These are phyloP conservation scores for Xylariaceae sp. DNA, from an alignment of 2,329 filamentous ascomycete genomes.

Conservation along the genomic window DNA sequence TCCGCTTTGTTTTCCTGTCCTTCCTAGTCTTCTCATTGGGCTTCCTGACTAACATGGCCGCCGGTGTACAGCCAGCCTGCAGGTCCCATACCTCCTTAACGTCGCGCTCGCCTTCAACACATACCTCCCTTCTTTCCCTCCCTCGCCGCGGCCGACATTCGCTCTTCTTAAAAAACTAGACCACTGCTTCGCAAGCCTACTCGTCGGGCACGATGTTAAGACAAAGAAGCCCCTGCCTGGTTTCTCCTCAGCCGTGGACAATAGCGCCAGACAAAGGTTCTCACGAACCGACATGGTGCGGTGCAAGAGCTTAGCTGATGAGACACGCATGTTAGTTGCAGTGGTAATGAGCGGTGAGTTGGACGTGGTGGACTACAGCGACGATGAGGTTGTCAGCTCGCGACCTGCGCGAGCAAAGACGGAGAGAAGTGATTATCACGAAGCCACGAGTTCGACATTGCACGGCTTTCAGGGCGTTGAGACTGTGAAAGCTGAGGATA, in stretches of 20 bases:
- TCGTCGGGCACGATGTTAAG: slow-evolving; percentile 70
- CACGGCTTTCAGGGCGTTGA: slow-evolving; percentile 15
- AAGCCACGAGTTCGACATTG: neutral
- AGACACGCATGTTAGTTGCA: slow-evolving; percentile 73
- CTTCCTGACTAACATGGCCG: slow-evolving; percentile 1
- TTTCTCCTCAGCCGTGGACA: slow-evolving; percentile 54
- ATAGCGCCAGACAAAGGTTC: slow-evolving; percentile 66
- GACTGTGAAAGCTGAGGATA: slow-evolving; percentile 21
- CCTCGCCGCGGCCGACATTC: slow-evolving; percentile 72
- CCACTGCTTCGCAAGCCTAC: slow-evolving; percentile 77
- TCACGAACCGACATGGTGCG: slow-evolving; percentile 86
- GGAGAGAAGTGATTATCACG: slow-evolving; percentile 30
- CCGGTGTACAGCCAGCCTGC: slow-evolving; percentile 66
- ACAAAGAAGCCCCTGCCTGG: slow-evolving; percentile 72
- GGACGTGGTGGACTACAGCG: slow-evolving; percentile 51
- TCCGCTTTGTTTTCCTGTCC: slow-evolving; percentile 27
- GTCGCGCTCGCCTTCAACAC: slow-evolving; percentile 75
- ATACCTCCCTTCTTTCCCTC: slow-evolving; percentile 75
- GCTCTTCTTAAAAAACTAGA: slow-evolving; percentile 78
- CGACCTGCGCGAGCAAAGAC: slow-evolving; percentile 37
- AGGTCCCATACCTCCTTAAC: slow-evolving; percentile 83
- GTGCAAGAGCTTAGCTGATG: slow-evolving; percentile 80
- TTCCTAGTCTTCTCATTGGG: neutral
- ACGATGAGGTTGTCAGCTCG: slow-evolving; percentile 41
- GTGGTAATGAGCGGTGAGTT: slow-evolving; percentile 66